Conservation (phyloP, 2,329 filamentous ascomycete species). For the Pseudophaeomoniella oleicola region DNA sequence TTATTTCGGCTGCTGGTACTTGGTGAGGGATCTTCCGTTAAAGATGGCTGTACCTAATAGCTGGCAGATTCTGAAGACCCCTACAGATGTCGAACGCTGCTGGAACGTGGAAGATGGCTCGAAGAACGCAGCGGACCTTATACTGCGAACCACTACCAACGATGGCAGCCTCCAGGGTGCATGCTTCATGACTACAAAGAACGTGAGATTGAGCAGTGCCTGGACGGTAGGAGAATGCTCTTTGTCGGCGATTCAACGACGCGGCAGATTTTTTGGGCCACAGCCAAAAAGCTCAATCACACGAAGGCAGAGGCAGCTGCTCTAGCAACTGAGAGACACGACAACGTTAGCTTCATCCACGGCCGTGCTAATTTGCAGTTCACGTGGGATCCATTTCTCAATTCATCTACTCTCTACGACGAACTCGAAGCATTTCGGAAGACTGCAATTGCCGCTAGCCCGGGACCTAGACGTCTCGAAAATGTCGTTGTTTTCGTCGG, state of each 20-base stretch:
- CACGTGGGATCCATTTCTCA: slow-evolving; percentile 49
- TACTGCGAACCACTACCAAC: slow-evolving; percentile 21
- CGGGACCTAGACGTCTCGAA: slow-evolving; percentile 21
- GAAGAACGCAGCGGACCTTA: neutral
- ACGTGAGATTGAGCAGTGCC: slow-evolving; percentile 38
- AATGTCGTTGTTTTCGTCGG: slow-evolving; percentile 30
- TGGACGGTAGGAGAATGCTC: slow-evolving; percentile 36
- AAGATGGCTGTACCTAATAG: too few species aligned
- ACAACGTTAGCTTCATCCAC: slow-evolving; percentile 29
- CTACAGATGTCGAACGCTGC: neutral
- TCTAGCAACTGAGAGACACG: slow-evolving; percentile 26
- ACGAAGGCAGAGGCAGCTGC: slow-evolving; percentile 21
- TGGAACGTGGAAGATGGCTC: neutral
- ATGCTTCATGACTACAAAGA: slow-evolving; percentile 40
- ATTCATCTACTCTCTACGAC: slow-evolving; percentile 15
- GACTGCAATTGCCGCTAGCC: slow-evolving; percentile 6
- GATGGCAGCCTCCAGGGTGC: slow-evolving; percentile 48
- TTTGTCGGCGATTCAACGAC: slow-evolving; percentile 48
- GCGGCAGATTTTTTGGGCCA: slow-evolving; percentile 47
- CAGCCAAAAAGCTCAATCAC: slow-evolving; percentile 33
- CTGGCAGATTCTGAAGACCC: neutral
- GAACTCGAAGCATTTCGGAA: neutral
- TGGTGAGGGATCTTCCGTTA: too few species aligned
- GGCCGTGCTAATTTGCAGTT: slow-evolving; percentile 37
- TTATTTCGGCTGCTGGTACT: too few species aligned